These are phyloP conservation scores for Linum usitatissimum DNA, from an alignment of 345 rosid genomes.

Conservation along the genomic window DNA sequence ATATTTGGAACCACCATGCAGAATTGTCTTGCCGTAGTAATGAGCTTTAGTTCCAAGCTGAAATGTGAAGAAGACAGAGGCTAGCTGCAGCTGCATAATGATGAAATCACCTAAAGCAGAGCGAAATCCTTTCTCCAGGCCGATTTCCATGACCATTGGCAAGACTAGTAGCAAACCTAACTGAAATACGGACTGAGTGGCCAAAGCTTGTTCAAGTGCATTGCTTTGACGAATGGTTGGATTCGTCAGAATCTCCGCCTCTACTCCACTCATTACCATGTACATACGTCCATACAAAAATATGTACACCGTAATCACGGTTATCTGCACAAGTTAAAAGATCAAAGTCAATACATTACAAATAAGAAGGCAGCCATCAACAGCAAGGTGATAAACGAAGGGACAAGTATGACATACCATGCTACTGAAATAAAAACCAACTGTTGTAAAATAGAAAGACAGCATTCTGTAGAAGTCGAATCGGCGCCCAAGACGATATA, in stretches of 20 bases:
- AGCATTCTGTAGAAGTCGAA: conserved; percentile 97
- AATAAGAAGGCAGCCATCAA: not conserved
- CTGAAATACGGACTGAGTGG: conserved; percentile 74
- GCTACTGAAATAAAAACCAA: conserved; percentile 91
- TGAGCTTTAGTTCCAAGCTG: conserved; percentile 97
- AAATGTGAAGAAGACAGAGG: conserved; percentile 90
- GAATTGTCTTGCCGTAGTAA: conserved; percentile 78
- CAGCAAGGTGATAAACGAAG: not conserved
- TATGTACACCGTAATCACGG: conserved; percentile 69
- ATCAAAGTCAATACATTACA: conserved; percentile 2
- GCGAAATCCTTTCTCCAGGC: conserved; percentile 89
- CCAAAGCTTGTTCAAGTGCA: conserved; percentile 83
- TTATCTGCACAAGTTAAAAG: conserved; percentile 41
- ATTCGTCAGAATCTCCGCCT: conserved; percentile 43
- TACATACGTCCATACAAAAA: conserved; percentile 92
- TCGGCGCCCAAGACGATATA: conserved; percentile 80
- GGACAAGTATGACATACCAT: conserved; percentile 45
- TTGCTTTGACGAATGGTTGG: conserved; percentile 49
- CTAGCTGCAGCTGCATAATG: conserved; percentile 95
- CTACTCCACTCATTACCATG: conserved; percentile 87
- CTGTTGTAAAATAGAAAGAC: conserved; percentile 95
- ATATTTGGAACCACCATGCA: conserved; percentile 86
- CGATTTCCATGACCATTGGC: conserved; percentile 96
- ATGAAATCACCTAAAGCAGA: conserved; percentile 76
- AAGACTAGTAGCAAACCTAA: conserved; percentile 70